A percentile compares a stretch with the other conserved stretches of the same genome.
These are phyloP conservation scores for Xerocomellus intermedius DNA, from an alignment of 768 basidiomycete genomes.

Conservation along the genomic window DNA sequence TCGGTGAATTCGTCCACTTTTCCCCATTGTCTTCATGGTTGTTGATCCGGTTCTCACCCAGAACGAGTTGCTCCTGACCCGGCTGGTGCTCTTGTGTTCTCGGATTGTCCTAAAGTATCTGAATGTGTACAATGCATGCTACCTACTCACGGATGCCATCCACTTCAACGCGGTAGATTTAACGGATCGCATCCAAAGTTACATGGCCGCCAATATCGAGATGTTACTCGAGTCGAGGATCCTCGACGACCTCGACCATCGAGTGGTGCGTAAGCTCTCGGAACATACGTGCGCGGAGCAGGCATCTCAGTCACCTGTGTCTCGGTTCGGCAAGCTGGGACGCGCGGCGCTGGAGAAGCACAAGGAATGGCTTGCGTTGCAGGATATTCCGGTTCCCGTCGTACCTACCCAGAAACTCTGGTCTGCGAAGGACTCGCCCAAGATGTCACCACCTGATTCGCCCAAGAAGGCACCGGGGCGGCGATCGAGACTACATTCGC, in stretches of 20 bases:
- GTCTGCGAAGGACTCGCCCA: conserved; percentile 27
- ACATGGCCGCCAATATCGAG: conserved; percentile 84
- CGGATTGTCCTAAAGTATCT: conserved; percentile 63
- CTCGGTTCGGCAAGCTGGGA: conserved; percentile 55
- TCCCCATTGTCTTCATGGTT: too few species aligned
- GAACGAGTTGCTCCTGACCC: conserved; percentile 89
- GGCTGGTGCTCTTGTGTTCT: conserved; percentile 82
- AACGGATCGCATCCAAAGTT: conserved; percentile 68
- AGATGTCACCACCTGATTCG: conserved; percentile 31
- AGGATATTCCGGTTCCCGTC: conserved; percentile 66
- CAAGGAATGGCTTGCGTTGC: conserved; percentile 64
- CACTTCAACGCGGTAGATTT: conserved; percentile 73
- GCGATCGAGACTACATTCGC: conserved; percentile 4
- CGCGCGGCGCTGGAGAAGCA: conserved; percentile 57
- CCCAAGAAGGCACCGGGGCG: conserved; percentile 10
- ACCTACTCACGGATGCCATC: conserved; percentile 78
- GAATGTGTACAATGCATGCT: conserved; percentile 73
- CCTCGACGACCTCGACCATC: conserved; percentile 69
- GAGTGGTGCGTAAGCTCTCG: conserved; percentile 67
- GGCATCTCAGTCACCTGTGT: conserved; percentile 58
- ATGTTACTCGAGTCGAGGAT: conserved; percentile 77
- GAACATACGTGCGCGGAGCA: conserved; percentile 59
- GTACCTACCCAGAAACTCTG: conserved; percentile 31
- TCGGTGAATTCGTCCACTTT: conserved; percentile 52
- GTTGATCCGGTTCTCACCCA: conserved; percentile 27